Evolutionary conservation across 2,329 filamentous ascomycete genomes (phyloP).

Genomic region (Paecilomyces variotii): DNA sequence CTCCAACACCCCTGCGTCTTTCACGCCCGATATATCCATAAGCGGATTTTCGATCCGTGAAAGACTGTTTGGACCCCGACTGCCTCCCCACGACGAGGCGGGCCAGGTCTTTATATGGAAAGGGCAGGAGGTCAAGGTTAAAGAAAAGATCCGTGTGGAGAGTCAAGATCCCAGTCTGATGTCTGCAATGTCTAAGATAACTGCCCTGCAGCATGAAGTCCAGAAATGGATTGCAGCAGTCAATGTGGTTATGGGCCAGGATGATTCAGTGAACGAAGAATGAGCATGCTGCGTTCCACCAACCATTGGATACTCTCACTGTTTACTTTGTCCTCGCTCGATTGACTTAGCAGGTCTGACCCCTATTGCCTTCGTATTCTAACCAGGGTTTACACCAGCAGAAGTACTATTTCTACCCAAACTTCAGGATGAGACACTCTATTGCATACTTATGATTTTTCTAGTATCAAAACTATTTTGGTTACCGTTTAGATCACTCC

Average conservation of each 20-base stretch:
- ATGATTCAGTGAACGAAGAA: constrained; percentile 34
- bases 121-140: constrained; percentile 68
- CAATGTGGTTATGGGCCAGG: constrained; percentile 67
- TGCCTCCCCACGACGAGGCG: constrained; percentile 70
- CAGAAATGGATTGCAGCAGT: constrained; percentile 63
- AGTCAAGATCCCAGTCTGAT: constrained; percentile 82
- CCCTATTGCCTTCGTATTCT: too few species aligned
- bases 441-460: background rate
- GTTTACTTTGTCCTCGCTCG: too few species aligned
- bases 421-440: background rate
- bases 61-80: constrained; percentile 41
- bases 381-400: background rate
- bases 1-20: constrained; percentile 55
- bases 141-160: constrained; percentile 83
- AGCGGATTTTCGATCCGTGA: constrained; percentile 53
- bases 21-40: constrained; percentile 58
- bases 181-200: constrained; percentile 73
- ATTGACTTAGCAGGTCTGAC: too few species aligned
- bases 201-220: constrained; percentile 66
- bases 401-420: background rate
- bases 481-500: background rate
- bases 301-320: background rate
- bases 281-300: background rate
- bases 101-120: constrained; percentile 66
- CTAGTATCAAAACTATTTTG: background rate